Evolutionary conservation across 2,329 filamentous ascomycete species (phyloP).

Genomic region (Colletotrichum gloeosporioides): DNA sequence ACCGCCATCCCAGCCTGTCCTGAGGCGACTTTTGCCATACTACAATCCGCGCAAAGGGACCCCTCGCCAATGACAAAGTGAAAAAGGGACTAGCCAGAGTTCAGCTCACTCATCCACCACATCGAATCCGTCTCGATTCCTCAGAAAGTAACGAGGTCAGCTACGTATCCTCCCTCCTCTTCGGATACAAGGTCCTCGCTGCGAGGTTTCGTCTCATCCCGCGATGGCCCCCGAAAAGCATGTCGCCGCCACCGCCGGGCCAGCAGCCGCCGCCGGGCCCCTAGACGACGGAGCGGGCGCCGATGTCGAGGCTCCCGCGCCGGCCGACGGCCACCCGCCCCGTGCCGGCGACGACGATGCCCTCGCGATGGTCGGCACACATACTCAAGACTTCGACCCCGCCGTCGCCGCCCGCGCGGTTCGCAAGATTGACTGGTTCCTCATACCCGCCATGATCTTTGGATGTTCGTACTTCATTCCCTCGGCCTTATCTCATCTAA

Average conservation of each 20-base stretch:
- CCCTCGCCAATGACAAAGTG: background rate
- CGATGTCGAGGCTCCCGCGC: background rate
- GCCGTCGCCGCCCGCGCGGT: slow-evolving; percentile 60
- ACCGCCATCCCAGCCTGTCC: background rate
- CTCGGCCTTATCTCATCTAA: background rate
- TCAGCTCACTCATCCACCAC: slow-evolving; percentile 3
- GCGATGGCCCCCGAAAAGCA: slow-evolving; percentile 10
- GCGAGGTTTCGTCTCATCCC: background rate
- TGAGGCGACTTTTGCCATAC: background rate
- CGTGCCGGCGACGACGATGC: slow-evolving; percentile 49
- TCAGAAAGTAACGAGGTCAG: background rate
- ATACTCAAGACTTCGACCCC: slow-evolving; percentile 58
- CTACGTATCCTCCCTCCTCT: background rate
- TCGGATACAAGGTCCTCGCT: background rate
- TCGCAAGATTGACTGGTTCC: slow-evolving; percentile 69
- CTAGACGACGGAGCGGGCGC: background rate
- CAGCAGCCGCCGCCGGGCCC: background rate
- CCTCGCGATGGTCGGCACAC: slow-evolving; percentile 64
- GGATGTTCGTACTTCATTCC: slow-evolving; percentile 36
- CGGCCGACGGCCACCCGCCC: background rate
- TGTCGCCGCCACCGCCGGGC: background rate
- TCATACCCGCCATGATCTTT: slow-evolving; percentile 72
- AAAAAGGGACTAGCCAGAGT: background rate
- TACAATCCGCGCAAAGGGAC: background rate
- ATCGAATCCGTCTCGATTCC: background rate